Conservation (phyloP, 148 eudicot genomes). For the Camellia lanceoleosa region DNA sequence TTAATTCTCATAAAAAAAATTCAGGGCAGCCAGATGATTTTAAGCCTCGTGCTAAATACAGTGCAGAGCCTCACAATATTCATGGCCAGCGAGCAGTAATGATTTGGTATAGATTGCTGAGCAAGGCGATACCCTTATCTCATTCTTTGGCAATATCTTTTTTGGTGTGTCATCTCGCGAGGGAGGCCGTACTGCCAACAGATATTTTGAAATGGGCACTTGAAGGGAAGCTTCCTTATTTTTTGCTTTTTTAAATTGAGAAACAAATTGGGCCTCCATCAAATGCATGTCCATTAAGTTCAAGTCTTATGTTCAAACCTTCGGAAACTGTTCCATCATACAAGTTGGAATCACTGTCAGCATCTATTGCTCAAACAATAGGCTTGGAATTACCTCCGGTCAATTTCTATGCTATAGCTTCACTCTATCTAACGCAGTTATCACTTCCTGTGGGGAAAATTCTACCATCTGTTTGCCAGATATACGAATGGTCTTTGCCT, state of each 20-base stretch:
- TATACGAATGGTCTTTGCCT: constrained; percentile 87
- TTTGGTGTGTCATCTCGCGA: constrained; percentile 74
- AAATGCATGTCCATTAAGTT: constrained; percentile 51
- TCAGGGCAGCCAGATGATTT: constrained; percentile 38
- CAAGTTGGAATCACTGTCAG: constrained; percentile 78
- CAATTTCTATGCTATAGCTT: constrained; percentile 69
- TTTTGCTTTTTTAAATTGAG: constrained; percentile 65
- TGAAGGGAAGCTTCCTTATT: constrained; percentile 85
- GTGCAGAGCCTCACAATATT: constrained; percentile 57
- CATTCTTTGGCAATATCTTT: constrained; percentile 60
- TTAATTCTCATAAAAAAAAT: neutral
- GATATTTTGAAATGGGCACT: constrained; percentile 69
- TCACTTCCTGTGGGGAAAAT: constrained; percentile 59
- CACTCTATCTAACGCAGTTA: constrained; percentile 52
- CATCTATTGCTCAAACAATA: constrained; percentile 52
- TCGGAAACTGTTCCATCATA: constrained; percentile 40
- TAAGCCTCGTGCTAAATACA: constrained; percentile 20
- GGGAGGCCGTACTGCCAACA: constrained; percentile 70
- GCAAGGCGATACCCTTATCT: constrained; percentile 56
- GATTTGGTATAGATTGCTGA: constrained; percentile 68
- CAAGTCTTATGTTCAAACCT: constrained; percentile 79
- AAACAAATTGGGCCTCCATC: constrained; percentile 48
- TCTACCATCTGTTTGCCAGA: constrained; percentile 60
- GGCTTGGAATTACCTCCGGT: constrained; percentile 79
- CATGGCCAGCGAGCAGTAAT: constrained; percentile 55